Conservation (phyloP, 2,329 filamentous ascomycete species). For the Exophiala phaeomuriformis region DNA sequence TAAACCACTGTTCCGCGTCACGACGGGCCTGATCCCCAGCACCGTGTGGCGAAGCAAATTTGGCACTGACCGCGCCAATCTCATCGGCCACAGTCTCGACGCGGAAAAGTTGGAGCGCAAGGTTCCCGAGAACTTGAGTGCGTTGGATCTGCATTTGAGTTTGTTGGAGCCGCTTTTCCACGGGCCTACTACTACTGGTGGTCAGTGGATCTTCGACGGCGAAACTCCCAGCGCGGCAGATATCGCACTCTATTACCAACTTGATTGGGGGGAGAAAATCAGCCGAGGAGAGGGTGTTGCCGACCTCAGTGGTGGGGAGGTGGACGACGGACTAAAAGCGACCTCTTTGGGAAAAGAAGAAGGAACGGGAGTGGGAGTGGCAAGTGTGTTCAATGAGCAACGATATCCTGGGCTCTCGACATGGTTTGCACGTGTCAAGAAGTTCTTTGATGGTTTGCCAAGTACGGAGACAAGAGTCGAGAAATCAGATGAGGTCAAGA, state of each 20-base stretch:
- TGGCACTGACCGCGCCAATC: slow-evolving; percentile 18
- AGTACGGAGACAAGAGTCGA: slow-evolving; percentile 18
- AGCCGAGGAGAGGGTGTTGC: slow-evolving; percentile 17
- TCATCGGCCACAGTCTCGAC: slow-evolving; percentile 24
- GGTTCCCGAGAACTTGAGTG: slow-evolving; percentile 19
- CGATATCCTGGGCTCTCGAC: slow-evolving; percentile 18
- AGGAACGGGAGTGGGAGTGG: slow-evolving; percentile 16
- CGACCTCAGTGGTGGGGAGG: slow-evolving; percentile 19
- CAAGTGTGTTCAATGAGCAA: slow-evolving; percentile 15
- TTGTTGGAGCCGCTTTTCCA: slow-evolving; percentile 20
- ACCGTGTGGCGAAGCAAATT: slow-evolving; percentile 22
- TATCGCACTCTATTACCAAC: slow-evolving; percentile 21
- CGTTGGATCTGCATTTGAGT: slow-evolving; percentile 22
- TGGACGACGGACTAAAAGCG: slow-evolving; percentile 16
- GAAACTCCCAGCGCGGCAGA: slow-evolving; percentile 19
- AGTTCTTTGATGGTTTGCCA: slow-evolving; percentile 15
- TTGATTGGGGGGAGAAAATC: slow-evolving; percentile 26
- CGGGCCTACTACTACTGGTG: not conserved
- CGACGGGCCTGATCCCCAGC: slow-evolving; percentile 22
- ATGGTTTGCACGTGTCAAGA: slow-evolving; percentile 19
- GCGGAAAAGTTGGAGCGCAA: slow-evolving; percentile 22
- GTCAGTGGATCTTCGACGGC: slow-evolving; percentile 15
- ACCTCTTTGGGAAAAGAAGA: not conserved
- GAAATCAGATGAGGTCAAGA: slow-evolving; percentile 3
- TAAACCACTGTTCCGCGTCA: slow-evolving; percentile 22